phyloP scores from a whole-genome alignment of 2,329 filamentous ascomycete species.

The Colletotrichum siamense region DNA sequence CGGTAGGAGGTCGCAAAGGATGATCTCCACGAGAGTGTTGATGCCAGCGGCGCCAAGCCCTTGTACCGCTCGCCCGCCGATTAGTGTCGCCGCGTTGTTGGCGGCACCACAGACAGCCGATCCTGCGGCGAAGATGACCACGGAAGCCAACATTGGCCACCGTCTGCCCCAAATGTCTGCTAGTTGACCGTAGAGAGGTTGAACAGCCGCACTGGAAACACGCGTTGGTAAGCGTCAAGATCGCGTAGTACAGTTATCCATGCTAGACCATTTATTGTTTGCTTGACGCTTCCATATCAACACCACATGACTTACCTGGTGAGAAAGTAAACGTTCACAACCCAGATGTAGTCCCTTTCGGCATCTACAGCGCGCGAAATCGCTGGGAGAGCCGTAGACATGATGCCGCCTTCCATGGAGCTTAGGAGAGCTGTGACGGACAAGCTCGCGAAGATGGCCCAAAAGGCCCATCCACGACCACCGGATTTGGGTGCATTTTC shows the following conservation, averaged over 20 bases:
- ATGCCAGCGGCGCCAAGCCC: conserved; percentile 36
- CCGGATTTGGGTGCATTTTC: not conserved
- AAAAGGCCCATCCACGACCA: conserved; percentile 27
- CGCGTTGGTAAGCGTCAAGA: not conserved
- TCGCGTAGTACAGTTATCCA: not conserved
- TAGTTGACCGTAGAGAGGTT: conserved; percentile 30
- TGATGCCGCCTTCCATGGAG: conserved; percentile 30
- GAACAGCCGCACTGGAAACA: conserved; percentile 25
- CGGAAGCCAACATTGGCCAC: conserved; percentile 17
- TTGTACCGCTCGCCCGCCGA: conserved; percentile 48
- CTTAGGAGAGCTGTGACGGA: conserved; percentile 28
- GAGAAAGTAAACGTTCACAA: conserved; percentile 7
- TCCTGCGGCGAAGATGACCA: conserved; percentile 27
- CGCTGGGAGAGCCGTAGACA: conserved; percentile 34
- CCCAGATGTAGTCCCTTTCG: conserved; percentile 29
- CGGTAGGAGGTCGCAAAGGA: conserved; percentile 52
- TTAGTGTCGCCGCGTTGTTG: conserved; percentile 42
- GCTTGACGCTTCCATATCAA: not conserved
- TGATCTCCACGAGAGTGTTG: conserved; percentile 25
- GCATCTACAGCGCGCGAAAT: conserved; percentile 26
- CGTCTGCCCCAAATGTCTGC: conserved; percentile 30
- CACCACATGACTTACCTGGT: not conserved
- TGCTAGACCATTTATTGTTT: not conserved
- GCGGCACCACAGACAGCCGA: conserved; percentile 26
- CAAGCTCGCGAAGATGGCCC: conserved; percentile 26